Base-by-base conservation (phyloP, 2,329 filamentous ascomycete species). In the Apiospora pterosperma region DNA sequence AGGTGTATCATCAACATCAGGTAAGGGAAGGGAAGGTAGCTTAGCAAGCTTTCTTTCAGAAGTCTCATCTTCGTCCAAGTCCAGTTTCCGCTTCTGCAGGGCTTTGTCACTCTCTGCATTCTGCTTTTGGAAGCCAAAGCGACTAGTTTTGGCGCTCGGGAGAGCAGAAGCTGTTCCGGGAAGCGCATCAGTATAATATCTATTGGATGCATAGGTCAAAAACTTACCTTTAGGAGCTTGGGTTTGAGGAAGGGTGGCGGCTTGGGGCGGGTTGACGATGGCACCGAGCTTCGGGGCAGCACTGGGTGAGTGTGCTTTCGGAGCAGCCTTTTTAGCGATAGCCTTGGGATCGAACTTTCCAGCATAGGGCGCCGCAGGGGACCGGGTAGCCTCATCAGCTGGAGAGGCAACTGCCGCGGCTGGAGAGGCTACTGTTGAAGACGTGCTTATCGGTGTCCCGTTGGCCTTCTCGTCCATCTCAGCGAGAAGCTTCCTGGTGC, bases 11-110 rank as follows among this genome's bases (percentile, higher is more conserved):
- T 90, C 86, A 67, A 83, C 78, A 69, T 85, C 85, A 73, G 90
- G 86, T 63, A 92, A 82, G 63, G 90, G 86, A 65, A 92, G 87
- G 69, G 90, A 90, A 65, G 95, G 94, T 66, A 99, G 88, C 79
- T 94, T 96, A 75, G 93, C 93, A 69, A 99, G 86, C 80, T 96
- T 97, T 76, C 93, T 92, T 74, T 92, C 89, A 2, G 90, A 91
- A 36, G 88, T 90, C 72, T 97, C 92, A 72, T 97, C 95, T 73
- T 97, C 95, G 66, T 92, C 94, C 71, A 97, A 89, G 70, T 93
- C 89, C 25, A 97, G 82, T 66, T 92, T 93, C 70, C 90, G 90
- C 74, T 92, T 93, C 23, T 87, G 82, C 4, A 86, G 82, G 4
- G 85, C 76, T 72, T 92, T 93, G 62, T 92, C 90, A 25, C 77